These are phyloP conservation scores for Thinopyrum elongatum DNA, from an alignment of 176 grass and related monocot species.

Conservation along the genomic window DNA sequence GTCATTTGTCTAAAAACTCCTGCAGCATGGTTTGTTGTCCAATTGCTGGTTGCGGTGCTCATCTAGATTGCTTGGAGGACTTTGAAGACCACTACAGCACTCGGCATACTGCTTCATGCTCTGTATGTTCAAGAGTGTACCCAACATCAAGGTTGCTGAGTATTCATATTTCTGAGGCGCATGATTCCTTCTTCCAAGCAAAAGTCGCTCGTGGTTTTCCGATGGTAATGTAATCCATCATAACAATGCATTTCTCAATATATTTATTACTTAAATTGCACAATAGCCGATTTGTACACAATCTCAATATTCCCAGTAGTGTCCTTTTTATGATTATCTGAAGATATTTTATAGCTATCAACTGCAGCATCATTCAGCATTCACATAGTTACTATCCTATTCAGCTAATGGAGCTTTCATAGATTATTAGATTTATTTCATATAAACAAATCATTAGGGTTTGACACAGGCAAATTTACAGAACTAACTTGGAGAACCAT, in stretches of 20 bases:
- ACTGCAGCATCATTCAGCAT: background rate
- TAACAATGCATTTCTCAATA: background rate
- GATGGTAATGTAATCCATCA: constrained; percentile 61
- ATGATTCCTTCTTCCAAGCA: constrained; percentile 96
- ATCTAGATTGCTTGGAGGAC: constrained; percentile 67
- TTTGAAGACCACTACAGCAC: constrained; percentile 90
- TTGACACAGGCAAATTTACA: background rate
- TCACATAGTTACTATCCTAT: background rate
- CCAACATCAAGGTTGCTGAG: constrained; percentile 77
- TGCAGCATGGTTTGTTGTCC: constrained; percentile 72
- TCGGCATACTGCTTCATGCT: constrained; percentile 87
- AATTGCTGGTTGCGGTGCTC: constrained; percentile 75
- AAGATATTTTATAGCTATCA: background rate
- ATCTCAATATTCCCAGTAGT: background rate
- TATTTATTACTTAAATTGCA: background rate
- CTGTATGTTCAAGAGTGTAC: constrained; percentile 80
- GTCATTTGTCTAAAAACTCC: constrained; percentile 32
- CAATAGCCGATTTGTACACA: background rate
- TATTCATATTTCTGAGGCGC: constrained; percentile 90
- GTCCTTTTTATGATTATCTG: background rate
- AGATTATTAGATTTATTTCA: background rate
- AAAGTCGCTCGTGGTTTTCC: constrained; percentile 89
- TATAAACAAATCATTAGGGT: background rate
- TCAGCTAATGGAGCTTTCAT: background rate
- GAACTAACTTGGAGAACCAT: background rate